A percentile compares a stretch with the other conserved stretches of the same genome.
Evolutionary conservation across 108 stramenopile species (phyloP).

Genomic region (Hondaea fermentalgiana): DNA sequence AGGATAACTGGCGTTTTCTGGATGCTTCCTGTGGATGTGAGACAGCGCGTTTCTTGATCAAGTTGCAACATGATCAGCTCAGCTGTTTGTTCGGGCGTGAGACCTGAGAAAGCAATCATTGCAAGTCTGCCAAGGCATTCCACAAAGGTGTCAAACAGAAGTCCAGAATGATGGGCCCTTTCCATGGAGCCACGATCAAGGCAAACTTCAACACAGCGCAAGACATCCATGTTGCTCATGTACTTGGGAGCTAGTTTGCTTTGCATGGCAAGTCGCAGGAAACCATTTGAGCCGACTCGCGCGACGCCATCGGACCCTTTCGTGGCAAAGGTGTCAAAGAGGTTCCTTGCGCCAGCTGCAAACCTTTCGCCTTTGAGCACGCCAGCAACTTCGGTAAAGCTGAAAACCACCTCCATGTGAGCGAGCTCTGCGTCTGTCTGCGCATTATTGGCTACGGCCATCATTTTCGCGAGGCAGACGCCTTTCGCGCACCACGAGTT

Average conservation of each 20-base stretch:
- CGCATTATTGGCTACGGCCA: too few relatives aligned
- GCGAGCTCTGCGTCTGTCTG: too few relatives aligned
- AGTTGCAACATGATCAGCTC: constrained; percentile 3
- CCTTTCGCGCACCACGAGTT: too few relatives aligned
- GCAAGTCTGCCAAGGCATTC: neutral
- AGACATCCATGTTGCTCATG: neutral
- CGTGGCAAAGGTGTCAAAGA: neutral
- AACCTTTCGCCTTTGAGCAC: neutral
- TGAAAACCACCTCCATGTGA: neutral
- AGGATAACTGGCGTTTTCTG: neutral
- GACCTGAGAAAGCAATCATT: neutral
- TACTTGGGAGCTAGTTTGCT: neutral
- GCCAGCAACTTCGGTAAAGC: neutral
- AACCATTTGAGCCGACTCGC: neutral
- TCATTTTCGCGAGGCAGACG: too few relatives aligned
- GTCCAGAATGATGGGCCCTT: neutral
- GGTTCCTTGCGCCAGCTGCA: neutral
- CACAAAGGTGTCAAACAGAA: neutral
- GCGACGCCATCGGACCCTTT: neutral
- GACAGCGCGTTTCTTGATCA: neutral
- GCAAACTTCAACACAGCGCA: neutral
- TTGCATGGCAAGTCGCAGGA: neutral
- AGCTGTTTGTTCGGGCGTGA: neutral
- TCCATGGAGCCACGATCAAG: neutral
- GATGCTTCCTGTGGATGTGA: neutral